Conservation (phyloP, 176 grass and related monocot species). For the Carex scoparia region DNA sequence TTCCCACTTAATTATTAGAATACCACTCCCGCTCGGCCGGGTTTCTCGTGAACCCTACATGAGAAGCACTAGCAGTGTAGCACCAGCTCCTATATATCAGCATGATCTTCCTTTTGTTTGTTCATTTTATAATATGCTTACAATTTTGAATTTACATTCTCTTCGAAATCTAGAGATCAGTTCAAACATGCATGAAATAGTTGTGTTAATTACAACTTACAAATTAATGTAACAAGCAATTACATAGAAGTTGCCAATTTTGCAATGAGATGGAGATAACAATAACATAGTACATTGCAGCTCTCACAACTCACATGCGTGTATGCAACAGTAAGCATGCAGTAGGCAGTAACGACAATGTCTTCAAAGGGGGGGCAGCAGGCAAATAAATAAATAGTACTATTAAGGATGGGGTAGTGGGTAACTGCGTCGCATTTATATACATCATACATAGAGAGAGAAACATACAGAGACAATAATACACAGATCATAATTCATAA, state of each 20-base stretch:
- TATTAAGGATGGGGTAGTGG: not conserved
- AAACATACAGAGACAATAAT: constrained; percentile 7
- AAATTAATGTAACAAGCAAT: too few species aligned
- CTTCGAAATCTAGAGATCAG: too few species aligned
- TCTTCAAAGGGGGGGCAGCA: constrained; percentile 14
- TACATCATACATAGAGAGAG: constrained; percentile 19
- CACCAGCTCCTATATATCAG: too few species aligned
- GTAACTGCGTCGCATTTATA: constrained; percentile 15
- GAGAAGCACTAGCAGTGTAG: too few species aligned
- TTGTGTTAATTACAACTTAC: too few species aligned
- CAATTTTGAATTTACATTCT: too few species aligned
- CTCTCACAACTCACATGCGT: constrained; percentile 11
- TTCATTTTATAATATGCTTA: too few species aligned
- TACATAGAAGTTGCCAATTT: too few species aligned
- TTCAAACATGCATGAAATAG: too few species aligned
- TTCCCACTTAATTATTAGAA: not conserved
- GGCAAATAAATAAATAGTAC: constrained; percentile 24
- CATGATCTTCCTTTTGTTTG: too few species aligned
- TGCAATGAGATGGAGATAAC: too few species aligned
- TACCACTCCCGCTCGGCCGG: not conserved
- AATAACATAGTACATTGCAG: not conserved
- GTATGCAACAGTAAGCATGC: constrained; percentile 13
- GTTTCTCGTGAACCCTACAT: not conserved
- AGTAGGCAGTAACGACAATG: constrained; percentile 8
- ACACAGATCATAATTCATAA: constrained; percentile 12